Evolutionary conservation across 129 eudicot species (phyloP).

Genomic region (Sambucus nigra): DNA sequence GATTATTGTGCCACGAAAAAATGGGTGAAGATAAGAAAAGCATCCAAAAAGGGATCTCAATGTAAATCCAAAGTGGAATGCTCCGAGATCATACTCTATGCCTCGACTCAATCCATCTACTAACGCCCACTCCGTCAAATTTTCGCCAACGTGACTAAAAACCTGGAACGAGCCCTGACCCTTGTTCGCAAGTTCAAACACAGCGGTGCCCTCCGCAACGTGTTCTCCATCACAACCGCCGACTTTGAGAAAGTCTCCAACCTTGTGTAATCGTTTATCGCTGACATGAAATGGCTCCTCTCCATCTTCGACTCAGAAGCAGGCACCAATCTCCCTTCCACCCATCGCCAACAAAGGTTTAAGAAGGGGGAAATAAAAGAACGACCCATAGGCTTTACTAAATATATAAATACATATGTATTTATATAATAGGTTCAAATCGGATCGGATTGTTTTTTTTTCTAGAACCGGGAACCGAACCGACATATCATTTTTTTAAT

Average conservation of each 20-base stretch:
- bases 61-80: conserved; percentile 44
- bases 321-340: conserved; percentile 36
- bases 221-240: conserved; percentile 42
- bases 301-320: conserved; percentile 41
- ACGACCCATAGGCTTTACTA: no score
- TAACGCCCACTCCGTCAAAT: conserved; percentile 63
- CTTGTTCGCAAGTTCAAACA: conserved; percentile 52
- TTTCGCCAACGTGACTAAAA: conserved; percentile 28
- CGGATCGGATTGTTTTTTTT: no score
- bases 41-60: conserved; percentile 49
- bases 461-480: no score
- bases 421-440: no score
- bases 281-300: conserved; percentile 60
- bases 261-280: conserved; percentile 51
- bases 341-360: conserved; percentile 68
- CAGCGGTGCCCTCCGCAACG: conserved; percentile 36
- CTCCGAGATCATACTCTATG: conserved; percentile 39
- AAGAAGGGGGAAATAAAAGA: no score
- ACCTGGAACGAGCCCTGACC: conserved; percentile 43
- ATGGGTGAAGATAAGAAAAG: conserved; percentile 26
- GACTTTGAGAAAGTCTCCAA: conserved; percentile 49
- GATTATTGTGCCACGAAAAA: conserved; percentile 6
- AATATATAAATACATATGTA: no score
- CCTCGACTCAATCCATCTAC: conserved; percentile 34
- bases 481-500: no score